Base-by-base conservation (phyloP, 2,329 filamentous ascomycete species). In the Aspergillus sergii region DNA sequence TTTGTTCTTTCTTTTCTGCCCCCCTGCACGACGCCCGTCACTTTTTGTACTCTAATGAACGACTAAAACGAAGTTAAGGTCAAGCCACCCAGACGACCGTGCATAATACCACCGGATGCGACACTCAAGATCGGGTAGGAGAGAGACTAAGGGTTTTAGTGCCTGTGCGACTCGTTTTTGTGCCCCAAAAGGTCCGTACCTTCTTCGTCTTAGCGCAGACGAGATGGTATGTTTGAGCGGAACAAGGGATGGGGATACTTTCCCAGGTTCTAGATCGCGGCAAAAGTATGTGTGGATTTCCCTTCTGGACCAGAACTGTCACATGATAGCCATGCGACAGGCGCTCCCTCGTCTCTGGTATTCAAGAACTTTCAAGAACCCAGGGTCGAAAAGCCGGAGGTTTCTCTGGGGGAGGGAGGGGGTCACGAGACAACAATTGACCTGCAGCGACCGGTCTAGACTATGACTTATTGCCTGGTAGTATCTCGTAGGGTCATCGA, bases 381-480 rank as follows among this genome's bases (percentile, higher is more conserved):
- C 45, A 23, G 21, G 45, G 11, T 45, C 16, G 23, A 26, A 12
- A 16, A 28, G 23, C 45, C 23, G 11, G 21, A 16, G 14, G 46
- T 50, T 50, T 50, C 46, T 26, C 28, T 41, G 36, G 36, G 16
- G 36, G 3, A 19, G 36, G 9, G 12, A n/a, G 26, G 46, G 46
- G 51, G 45, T 58, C 57, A 58, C 57, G 57, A 58, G 57, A 58
- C 32, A 28, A 26, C 26, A n/a, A 12, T 34, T 34, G 9, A 26
- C 45, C 57, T 57, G 55, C 41, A 48, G 54, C 21, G 56, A 58
- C 56, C 56, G 56, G 56, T 58, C 56, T 58, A 58, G 56, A 58
- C 56, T 57, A 19, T 12, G 34, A 6, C 12, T 36, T 36, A 4
- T 36, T 14, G 12, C 12, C 14, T 36, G 34, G 54, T 9, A 11